Base-by-base conservation (phyloP, 1,139 yeast species). In the Saccharomyces hybrid region DNA sequence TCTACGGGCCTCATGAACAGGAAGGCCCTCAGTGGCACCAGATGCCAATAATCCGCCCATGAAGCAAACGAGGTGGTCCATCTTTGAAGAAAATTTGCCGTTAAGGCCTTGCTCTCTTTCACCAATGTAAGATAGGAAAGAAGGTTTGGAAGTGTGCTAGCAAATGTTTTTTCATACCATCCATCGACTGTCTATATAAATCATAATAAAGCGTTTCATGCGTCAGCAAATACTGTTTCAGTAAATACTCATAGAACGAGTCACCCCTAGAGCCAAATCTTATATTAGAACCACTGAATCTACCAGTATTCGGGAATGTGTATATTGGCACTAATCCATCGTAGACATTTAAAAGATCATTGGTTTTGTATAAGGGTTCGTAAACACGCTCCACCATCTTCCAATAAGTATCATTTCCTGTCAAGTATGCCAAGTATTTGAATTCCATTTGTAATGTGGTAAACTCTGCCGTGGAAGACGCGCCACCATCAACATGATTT, bases 1-100 rank as follows among this genome's bases (percentile, higher is more conserved):
- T 26, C 68, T 65, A 53, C 79, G 73, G 4, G 87, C 88, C 8
- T 78, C 80, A 2, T 73, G 73, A 41, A 84, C 68, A 1, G 82
- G 72, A 49, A 75, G 64, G 11, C 98, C 98, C 51, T 79, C 81
- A 2, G 95, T 91, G 16, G 97, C 96, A 29, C 97, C 97, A 53
- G 90, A 73, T 0, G 97, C 96, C 59, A 90, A 79, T 63, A 88
- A 78, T 0, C 97, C 97, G 55, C 97, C 97, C 66, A 88, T 83
- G 73, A 89, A 90, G 70, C 98, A 91, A 24, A 89, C 97, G 60
- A 89, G 75, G 71, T 91, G 97, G 68, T 91, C 98, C 97, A 91
- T 89, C 69, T 89, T 90, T 19, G 83, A 74, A n/a, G 86, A 81
- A 6, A 85, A 71, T 1, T 75, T 73, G 0, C 84, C 84, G 12